These are phyloP conservation scores for Trichoderma sp. DNA, from an alignment of 2,329 filamentous ascomycete genomes.

Conservation along the genomic window DNA sequence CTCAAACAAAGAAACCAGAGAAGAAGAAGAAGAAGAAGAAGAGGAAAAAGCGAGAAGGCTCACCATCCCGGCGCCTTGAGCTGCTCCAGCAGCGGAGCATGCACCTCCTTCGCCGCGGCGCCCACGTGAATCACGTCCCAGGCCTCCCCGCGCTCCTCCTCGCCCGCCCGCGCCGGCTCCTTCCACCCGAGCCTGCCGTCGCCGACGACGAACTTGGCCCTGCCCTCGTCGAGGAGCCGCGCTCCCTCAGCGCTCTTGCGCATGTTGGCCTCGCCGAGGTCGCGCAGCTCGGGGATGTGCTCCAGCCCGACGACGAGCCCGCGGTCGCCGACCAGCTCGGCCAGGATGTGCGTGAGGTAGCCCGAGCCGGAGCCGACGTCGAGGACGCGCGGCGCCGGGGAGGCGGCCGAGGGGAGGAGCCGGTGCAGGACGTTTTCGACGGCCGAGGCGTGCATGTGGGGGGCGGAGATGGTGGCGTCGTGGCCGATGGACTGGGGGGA, in stretches of 20 bases:
- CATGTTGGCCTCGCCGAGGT: conserved; percentile 68
- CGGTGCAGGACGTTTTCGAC: conserved; percentile 52
- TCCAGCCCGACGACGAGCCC: conserved; percentile 70
- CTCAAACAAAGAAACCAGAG: no score
- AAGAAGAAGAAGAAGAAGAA: background rate
- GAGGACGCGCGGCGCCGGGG: conserved; percentile 57
- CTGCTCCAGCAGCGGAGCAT: conserved; percentile 73
- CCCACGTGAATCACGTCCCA: conserved; percentile 98
- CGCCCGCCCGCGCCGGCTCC: conserved; percentile 49
- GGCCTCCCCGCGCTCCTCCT: conserved; percentile 53
- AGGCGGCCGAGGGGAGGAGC: conserved; percentile 42
- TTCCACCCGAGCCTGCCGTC: conserved; percentile 70
- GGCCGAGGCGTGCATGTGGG: conserved; percentile 63
- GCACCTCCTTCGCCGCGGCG: conserved; percentile 75
- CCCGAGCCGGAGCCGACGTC: conserved; percentile 77
- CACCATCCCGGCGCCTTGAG: conserved; percentile 73
- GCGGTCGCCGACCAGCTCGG: conserved; percentile 66
- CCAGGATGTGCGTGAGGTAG: conserved; percentile 86
- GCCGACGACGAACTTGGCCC: conserved; percentile 71
- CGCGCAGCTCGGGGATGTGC: conserved; percentile 67
- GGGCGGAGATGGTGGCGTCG: conserved; percentile 59
- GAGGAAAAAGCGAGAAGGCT: conserved; percentile 30
- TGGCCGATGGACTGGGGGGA: conserved; percentile 59
- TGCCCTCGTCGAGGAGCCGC: conserved; percentile 62
- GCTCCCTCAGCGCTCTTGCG: conserved; percentile 61